These are phyloP conservation scores for Pezicula radicicola DNA, from an alignment of 2,329 filamentous ascomycete genomes.

Conservation along the genomic window DNA sequence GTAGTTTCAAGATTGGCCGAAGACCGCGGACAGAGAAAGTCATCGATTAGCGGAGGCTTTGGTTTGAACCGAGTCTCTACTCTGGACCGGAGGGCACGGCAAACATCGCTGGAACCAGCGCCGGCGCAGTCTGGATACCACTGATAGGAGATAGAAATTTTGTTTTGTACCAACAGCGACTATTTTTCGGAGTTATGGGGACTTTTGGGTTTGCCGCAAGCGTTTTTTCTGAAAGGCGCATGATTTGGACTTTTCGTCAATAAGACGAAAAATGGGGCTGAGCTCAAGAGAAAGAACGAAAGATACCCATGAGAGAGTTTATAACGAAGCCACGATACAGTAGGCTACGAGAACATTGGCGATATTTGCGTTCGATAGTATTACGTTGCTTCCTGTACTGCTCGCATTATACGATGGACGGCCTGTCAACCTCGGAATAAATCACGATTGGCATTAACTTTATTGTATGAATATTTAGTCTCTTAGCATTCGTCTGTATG, in stretches of 20 bases:
- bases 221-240: background rate
- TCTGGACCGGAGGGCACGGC: background rate
- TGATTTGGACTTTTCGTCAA: background rate
- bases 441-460: background rate
- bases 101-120: background rate
- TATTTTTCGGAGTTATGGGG: background rate
- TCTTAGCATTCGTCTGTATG: background rate
- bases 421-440: background rate
- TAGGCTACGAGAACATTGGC: background rate
- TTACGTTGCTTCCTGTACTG: background rate
- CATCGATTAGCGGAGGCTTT: constrained; percentile 19
- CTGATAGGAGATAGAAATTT: background rate
- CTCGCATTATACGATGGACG: background rate
- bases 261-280: background rate
- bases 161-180: background rate
- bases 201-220: background rate
- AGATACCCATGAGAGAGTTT: background rate
- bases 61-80: background rate
- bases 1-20: constrained; percentile 19
- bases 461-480: background rate
- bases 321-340: background rate
- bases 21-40: constrained; percentile 23
- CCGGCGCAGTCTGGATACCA: background rate
- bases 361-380: background rate
- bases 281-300: background rate